Evolutionary conservation across 2,329 filamentous ascomycete genomes (phyloP), one percentile per base, ranked within the genome.

Genomic region (Cladosporium sp.): DNA sequence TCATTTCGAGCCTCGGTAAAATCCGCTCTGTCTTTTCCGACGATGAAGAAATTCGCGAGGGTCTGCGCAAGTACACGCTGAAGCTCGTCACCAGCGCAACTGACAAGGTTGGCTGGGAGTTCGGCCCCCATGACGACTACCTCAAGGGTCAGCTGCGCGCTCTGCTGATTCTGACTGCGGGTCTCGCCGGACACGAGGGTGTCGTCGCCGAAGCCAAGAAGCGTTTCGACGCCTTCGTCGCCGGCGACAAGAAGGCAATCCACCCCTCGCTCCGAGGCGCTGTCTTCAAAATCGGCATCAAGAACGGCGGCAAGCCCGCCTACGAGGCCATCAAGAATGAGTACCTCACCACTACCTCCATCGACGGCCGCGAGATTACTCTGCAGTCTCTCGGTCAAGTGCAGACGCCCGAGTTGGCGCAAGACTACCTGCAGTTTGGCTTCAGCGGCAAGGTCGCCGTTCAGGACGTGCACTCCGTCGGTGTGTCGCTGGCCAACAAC

Each of bases 291-390:
- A 85, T 90, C 34, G 86, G 83, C 22, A 78, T 96, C 55, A 84
- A 83, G 58, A 82, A 91, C 59, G 83, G 89, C 6, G 82, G 82
- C 7, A 78, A 80, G 49, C 75, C 83, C 13, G 88, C 89, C 50
- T 86, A 82, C 59, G 79, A 86, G 28, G 79, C 84, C 7, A 79
- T 98, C 51, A 89, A 92, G 74, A 82, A 89, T 51, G 91, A 96
- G 68, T 97, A 89, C 78, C 78, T 83, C 58, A 84, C 77, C 46
- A 93, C 89, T 10, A 85, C 86, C 49, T 89, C 90, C 7, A 84
- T 96, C 35, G 93, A 97, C 63, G 91, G 90, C 62, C 95, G 91
- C 71, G 90, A 95, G 61, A 87, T 95, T 58, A 86, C 83, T 59
- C 80, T 97, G 3, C 76, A 80, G 35, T 82, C 87, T 3, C 79